Evolutionary conservation across 2,329 filamentous ascomycete species (phyloP).

Genomic region (Corniculantispora saksenae): DNA sequence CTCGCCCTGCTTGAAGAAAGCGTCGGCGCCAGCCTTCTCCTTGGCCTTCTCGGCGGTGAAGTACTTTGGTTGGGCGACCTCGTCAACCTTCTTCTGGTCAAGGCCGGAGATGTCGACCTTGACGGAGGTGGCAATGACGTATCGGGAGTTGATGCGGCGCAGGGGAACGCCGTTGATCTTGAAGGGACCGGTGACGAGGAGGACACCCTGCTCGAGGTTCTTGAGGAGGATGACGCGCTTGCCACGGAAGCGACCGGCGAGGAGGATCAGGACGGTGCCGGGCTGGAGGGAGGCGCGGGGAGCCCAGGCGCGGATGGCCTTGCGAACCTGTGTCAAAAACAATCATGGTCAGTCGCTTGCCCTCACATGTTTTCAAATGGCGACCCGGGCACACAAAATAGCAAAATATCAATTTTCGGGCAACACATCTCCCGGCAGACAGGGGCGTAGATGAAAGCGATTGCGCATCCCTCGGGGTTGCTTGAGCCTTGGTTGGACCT

Average conservation of each 20-base stretch:
- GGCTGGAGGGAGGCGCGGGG: conserved; percentile 87
- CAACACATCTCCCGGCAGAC: conserved; percentile 7
- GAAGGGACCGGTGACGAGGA: conserved; percentile 99
- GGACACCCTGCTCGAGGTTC: conserved; percentile 93
- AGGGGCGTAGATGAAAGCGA: neutral
- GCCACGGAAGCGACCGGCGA: conserved; percentile 98
- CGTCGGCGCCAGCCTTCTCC: conserved; percentile 96
- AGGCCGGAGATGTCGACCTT: conserved; percentile 83
- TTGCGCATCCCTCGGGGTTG: neutral
- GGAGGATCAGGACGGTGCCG: conserved; percentile 96
- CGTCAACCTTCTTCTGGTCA: conserved; percentile 86
- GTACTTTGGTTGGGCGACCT: conserved; percentile 78
- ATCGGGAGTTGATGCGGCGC: conserved; percentile 88
- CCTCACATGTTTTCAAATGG: neutral
- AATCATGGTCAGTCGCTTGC: conserved; percentile 14
- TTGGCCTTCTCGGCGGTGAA: conserved; percentile 93
- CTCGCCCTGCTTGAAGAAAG: conserved; percentile 99
- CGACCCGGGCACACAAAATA: conserved; percentile 14
- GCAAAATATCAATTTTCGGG: conserved; percentile 13
- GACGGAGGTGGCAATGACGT: conserved; percentile 88
- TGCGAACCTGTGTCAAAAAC: conserved; percentile 72
- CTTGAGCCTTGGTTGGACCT: neutral
- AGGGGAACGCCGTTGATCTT: conserved; percentile 99
- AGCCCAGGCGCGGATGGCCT: conserved; percentile 84
- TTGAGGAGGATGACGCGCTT: conserved; percentile 99